Evolutionary conservation across 371 early-diverging fungal species (phyloP).

Genomic region (Parasitella parasitica): DNA sequence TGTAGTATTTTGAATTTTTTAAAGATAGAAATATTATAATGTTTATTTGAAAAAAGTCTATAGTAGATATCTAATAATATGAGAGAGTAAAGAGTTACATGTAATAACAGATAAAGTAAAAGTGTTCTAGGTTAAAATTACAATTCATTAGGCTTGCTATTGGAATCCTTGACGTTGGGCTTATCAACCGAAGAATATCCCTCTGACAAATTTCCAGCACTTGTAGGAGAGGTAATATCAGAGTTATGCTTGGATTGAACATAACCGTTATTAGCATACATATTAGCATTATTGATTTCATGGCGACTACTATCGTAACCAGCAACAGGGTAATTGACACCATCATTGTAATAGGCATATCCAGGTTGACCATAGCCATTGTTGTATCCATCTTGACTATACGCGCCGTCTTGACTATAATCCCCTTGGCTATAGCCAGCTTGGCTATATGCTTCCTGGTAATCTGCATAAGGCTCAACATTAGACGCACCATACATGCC

Average conservation of each 20-base stretch:
- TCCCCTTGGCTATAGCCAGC: constrained; percentile 18
- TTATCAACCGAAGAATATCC: neutral
- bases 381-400: constrained; percentile 3
- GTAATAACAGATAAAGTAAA: too few species aligned
- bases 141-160: constrained; percentile 18
- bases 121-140: constrained; percentile 4
- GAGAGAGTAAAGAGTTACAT: too few species aligned
- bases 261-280: neutral
- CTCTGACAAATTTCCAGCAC: constrained; percentile 17
- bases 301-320: constrained; percentile 20
- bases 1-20: too few species aligned
- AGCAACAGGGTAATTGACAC: neutral
- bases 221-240: constrained; percentile 9
- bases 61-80: too few species aligned
- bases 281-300: neutral
- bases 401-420: too few species aligned
- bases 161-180: constrained; percentile 17
- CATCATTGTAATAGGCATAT: constrained; percentile 13
- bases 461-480: constrained; percentile 9
- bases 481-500: neutral
- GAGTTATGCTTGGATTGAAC: constrained; percentile 1
- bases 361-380: neutral
- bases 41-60: too few species aligned
- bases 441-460: constrained; percentile 20
- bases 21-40: too few species aligned